Conservation (phyloP, 768 basidiomycete species). For the Grammothele lineata region DNA sequence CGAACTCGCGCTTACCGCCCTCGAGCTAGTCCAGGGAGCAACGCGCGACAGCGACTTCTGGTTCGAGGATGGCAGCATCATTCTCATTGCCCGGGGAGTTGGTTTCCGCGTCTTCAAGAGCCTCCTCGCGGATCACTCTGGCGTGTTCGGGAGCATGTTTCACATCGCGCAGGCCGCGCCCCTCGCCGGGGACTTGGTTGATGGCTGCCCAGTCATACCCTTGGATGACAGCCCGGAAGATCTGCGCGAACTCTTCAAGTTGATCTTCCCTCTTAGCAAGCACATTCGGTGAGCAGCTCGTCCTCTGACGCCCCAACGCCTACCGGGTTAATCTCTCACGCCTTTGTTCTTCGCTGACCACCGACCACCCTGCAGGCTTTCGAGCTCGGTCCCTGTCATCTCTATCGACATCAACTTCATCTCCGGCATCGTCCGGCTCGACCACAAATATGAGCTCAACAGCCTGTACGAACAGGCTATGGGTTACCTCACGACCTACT, state of each 20-base stretch:
- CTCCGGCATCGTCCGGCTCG: constrained; percentile 3
- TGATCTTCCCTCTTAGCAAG: neutral
- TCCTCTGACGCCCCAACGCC: neutral
- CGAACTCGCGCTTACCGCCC: too few species aligned
- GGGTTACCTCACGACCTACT: neutral
- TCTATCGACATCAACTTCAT: constrained; percentile 1
- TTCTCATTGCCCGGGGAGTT: neutral
- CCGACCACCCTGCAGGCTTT: neutral
- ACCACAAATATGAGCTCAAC: constrained; percentile 7
- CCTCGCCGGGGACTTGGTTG: neutral
- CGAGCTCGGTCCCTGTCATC: neutral
- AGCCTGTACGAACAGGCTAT: neutral
- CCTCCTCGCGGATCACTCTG: constrained; percentile 9
- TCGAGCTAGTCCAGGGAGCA: neutral
- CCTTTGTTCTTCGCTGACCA: too few species aligned
- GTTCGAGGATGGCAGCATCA: constrained; percentile 15
- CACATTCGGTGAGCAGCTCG: neutral
- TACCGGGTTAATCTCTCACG: neutral
- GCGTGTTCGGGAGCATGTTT: constrained; percentile 14
- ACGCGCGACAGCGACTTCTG: constrained; percentile 1
- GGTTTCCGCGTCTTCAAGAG: constrained; percentile 4
- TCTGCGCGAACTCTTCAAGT: neutral
- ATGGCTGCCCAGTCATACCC: neutral
- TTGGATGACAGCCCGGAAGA: neutral
- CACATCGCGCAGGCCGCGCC: neutral